These are phyloP conservation scores for Globisporangium ultimum DNA, from an alignment of 352 stramenopile genomes.

Conservation along the genomic window DNA sequence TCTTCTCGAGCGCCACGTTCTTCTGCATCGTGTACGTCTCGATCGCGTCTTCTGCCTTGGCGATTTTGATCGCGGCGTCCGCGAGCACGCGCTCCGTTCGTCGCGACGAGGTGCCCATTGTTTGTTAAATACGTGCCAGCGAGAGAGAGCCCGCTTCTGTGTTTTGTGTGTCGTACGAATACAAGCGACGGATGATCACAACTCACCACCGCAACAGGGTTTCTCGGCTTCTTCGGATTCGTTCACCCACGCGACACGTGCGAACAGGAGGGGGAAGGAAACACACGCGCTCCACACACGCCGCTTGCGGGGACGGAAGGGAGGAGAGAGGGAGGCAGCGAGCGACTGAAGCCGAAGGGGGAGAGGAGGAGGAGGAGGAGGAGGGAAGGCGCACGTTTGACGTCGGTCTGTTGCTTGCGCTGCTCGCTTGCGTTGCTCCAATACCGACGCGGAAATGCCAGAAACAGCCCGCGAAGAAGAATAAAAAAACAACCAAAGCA, in stretches of 20 bases:
- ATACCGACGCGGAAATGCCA: not conserved
- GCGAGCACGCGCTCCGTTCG: constrained; percentile 63
- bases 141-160: too few species aligned
- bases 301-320: not conserved
- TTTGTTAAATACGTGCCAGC: constrained; percentile 7
- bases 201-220: not conserved
- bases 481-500: too few species aligned
- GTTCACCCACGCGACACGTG: too few species aligned
- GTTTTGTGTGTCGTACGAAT: too few species aligned
- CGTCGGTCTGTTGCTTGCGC: not conserved
- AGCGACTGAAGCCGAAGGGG: not conserved
- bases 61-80: constrained; percentile 70
- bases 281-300: too few species aligned
- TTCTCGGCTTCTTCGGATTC: too few species aligned
- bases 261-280: too few species aligned
- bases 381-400: too few species aligned
- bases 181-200: not conserved
- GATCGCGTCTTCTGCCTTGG: constrained; percentile 61
- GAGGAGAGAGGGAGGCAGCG: not conserved
- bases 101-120: constrained; percentile 46
- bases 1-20: constrained; percentile 52
- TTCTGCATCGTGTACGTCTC: constrained; percentile 54
- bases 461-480: not conserved
- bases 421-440: not conserved
- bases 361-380: not conserved